Evolutionary conservation across 1,284 basidiomycete genomes (phyloP).

Genomic region (Moesziomyces antarcticus): DNA sequence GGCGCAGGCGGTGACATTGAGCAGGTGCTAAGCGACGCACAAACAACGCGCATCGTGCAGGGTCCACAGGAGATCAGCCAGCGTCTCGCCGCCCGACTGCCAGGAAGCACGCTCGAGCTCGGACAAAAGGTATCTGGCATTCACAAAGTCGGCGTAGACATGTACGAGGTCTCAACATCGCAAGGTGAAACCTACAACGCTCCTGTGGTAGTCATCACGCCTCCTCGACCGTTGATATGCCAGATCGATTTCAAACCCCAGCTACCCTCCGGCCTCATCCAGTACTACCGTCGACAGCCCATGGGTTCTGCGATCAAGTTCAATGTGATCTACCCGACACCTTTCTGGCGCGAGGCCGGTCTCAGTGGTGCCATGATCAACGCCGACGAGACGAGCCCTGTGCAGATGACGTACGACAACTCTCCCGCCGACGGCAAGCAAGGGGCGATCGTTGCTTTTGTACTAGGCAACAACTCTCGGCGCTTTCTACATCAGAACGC

Average conservation of each 20-base stretch:
- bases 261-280: constrained; percentile 36
- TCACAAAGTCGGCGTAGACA: constrained; percentile 2
- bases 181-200: constrained; percentile 21
- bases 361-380: constrained; percentile 43
- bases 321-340: constrained; percentile 38
- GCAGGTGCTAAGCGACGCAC: constrained; percentile 39
- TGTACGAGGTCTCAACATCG: constrained; percentile 24
- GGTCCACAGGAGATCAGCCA: constrained; percentile 38
- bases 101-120: constrained; percentile 11
- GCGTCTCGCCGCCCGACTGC: constrained; percentile 32
- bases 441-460: constrained; percentile 39
- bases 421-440: constrained; percentile 29
- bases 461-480: constrained; percentile 42
- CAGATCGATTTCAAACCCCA: constrained; percentile 41
- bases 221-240: constrained; percentile 33
- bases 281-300: constrained; percentile 47
- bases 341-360: constrained; percentile 42
- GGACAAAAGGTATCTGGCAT: constrained; percentile 20
- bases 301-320: constrained; percentile 50
- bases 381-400: constrained; percentile 30
- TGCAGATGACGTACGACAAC: constrained; percentile 49
- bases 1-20: constrained; percentile 44
- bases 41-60: constrained; percentile 36
- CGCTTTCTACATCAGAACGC: constrained; percentile 29
- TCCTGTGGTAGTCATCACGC: constrained; percentile 34